Evolutionary conservation across 176 grass and related monocot genomes (phyloP), one percentile per base, ranked within the genome.

Genomic region (Saccharum officinarum): DNA sequence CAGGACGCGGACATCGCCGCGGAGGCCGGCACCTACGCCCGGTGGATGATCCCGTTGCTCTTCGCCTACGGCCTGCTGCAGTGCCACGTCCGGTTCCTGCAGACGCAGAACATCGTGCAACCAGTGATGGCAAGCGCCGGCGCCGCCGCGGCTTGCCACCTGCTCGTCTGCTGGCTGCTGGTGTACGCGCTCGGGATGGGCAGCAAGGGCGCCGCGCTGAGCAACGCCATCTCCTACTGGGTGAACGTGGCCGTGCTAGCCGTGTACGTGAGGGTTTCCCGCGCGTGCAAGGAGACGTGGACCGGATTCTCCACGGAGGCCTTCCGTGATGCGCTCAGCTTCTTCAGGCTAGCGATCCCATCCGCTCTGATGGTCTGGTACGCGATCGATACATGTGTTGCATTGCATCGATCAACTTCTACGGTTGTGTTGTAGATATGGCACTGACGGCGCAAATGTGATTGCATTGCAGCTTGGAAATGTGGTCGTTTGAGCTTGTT

Each of bases 11-110:
- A 50, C 44, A 75, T 75, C 45, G 71, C 71, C 14, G 71, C 44
- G 26, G 71, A 75, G 71, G 71, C 71, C 7, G 71, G 71, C 42
- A 7, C 30, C 4, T 87, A 67, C 47, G 69, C 84, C 1, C 81
- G 71, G 80, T 90, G 91, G 87, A 77, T 92, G 87, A 84, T 87
- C 77, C 91, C 87, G 3, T 11, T 52, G 26, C 49, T 87, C n/a
- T 92, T 90, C 54, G 84, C 87, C 0, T 92, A 87, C 49, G 84
- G 87, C 3, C 80, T 86, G 10, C 86, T 92, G 15, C 90, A 88
- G 39, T 88, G 90, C 77, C 79, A 81, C 65, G 65, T 81, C 22
- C 20, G 79, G 65, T 81, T 81, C 79, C 79, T 94, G 71, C 92
- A 93, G 59, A 73, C 88, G 31, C 88, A 93, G 84, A 90, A 85